Base-by-base conservation (phyloP, 305 asterid genomes). In the Fraxinus sp. region DNA sequence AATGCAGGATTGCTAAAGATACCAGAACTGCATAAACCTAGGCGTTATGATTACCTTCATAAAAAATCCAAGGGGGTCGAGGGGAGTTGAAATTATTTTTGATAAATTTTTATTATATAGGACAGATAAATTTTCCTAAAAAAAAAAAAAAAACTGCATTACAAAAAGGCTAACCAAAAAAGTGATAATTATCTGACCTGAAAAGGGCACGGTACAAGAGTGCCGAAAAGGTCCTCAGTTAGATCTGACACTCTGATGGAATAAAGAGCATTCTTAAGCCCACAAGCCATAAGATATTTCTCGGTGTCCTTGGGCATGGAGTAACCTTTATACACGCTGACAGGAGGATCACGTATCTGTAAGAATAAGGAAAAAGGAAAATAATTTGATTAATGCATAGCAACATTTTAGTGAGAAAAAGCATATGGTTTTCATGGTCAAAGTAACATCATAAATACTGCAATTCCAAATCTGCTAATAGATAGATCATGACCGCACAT, bases 341-440 rank as follows among this genome's bases (percentile, higher is more conserved):
- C 98, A 35, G 99, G 97, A 84, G 96, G 98, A 81, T 97, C 97
- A 41, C 96, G 90, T 89, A 94, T 89, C 99, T 97, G 90, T 82
- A 68, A 37, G 36, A 82, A 70, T 41, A 84, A 81, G 78, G 36
- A 79, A 64, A 36, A 84, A 81, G 78, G 49, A 76, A 64, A 32
- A 85, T 26, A 77, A 71, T 14, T 82, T 68, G 71, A 83, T 76
- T 32, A 76, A 75, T 70, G 22, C 80, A 84, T 46, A 41, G 66
- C 71, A 66, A 80, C 46, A 68, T 59, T 18, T 59, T 6, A 52
- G 22, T 52, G 62, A 16, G 62, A 16, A 16, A 49, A 52, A 52
- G 62, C 26, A 57, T 57, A 18, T 39, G 52, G 24, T 39, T 36
- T 74, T 74, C 55, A 8, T 44, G 16, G 26, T 75, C 49, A 55